These are phyloP conservation scores for Salisapilia sapeloensis DNA, from an alignment of 352 stramenopile genomes.

Conservation along the genomic window DNA sequence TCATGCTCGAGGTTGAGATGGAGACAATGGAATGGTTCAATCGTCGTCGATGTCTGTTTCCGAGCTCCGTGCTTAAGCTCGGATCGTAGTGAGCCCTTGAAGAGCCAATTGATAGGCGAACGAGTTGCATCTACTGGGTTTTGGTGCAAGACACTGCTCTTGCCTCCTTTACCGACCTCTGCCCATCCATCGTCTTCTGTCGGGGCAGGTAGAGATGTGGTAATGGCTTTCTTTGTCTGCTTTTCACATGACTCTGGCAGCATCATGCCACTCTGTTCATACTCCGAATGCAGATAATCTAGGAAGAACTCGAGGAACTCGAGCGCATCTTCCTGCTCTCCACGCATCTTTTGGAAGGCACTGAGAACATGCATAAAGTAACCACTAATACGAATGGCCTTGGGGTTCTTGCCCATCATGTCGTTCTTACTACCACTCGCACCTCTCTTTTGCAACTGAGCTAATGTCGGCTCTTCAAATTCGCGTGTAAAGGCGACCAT, in stretches of 20 bases:
- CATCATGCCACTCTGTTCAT: slow-evolving; percentile 45
- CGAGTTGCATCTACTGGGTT: slow-evolving; percentile 40
- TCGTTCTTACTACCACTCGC: slow-evolving; percentile 8
- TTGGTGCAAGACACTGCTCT: slow-evolving; percentile 55
- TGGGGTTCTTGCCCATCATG: slow-evolving; percentile 27
- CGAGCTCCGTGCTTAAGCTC: slow-evolving; percentile 58
- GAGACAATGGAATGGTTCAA: slow-evolving; percentile 77
- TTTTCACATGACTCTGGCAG: slow-evolving; percentile 36
- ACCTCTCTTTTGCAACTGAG: slow-evolving; percentile 13
- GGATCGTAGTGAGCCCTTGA: slow-evolving; percentile 63
- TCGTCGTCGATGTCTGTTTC: slow-evolving; percentile 65
- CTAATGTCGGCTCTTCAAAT: slow-evolving; percentile 65
- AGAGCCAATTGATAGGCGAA: slow-evolving; percentile 75
- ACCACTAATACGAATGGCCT: slow-evolving; percentile 60
- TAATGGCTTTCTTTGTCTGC: slow-evolving; percentile 27
- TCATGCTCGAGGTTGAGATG: slow-evolving; percentile 67
- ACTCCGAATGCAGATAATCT: slow-evolving; percentile 69
- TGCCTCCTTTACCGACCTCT: slow-evolving; percentile 61
- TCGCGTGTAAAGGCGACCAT: slow-evolving; percentile 67
- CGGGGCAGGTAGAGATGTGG: slow-evolving; percentile 1
- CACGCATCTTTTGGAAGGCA: slow-evolving; percentile 65
- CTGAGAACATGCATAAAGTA: slow-evolving; percentile 74
- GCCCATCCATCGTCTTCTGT: slow-evolving; percentile 55
- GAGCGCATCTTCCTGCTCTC: slow-evolving; percentile 67
- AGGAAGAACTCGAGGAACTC: slow-evolving; percentile 81